A percentile compares a stretch with the other conserved stretches of the same genome.
Conservation (phyloP, 805 yeast genomes). For the Nakazawaea ambrosiae region DNA sequence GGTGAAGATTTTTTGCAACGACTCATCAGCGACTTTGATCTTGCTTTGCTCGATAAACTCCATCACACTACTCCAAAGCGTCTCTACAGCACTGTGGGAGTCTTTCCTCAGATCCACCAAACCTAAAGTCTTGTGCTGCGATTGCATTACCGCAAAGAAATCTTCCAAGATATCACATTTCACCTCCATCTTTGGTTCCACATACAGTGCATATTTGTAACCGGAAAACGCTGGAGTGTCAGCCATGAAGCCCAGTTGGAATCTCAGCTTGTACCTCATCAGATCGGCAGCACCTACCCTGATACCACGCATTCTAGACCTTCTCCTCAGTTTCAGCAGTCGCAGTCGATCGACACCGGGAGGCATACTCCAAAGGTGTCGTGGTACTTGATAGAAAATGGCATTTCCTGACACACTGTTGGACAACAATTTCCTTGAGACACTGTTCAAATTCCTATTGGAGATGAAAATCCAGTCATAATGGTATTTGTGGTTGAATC, state of each 20-base stretch:
- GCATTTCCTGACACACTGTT: constrained; percentile 65
- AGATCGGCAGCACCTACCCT: constrained; percentile 25
- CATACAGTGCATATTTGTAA: constrained; percentile 51
- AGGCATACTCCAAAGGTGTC: constrained; percentile 68
- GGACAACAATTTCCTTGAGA: constrained; percentile 52
- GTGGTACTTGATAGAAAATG: constrained; percentile 63
- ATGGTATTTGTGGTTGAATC: constrained; percentile 66
- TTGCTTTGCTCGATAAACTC: constrained; percentile 30
- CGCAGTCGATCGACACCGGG: constrained; percentile 55
- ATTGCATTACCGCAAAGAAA: constrained; percentile 36
- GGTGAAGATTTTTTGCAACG: constrained; percentile 33
- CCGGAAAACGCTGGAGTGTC: constrained; percentile 33
- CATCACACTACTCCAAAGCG: constrained; percentile 35
- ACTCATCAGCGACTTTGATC: background rate
- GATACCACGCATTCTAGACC: constrained; percentile 19
- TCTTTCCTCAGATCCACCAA: constrained; percentile 19
- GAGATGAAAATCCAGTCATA: constrained; percentile 92
- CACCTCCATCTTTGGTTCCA: constrained; percentile 48
- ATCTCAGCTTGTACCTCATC: constrained; percentile 41
- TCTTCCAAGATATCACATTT: constrained; percentile 50
- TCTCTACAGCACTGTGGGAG: background rate
- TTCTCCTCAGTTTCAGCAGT: constrained; percentile 33
- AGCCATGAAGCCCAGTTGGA: constrained; percentile 50
- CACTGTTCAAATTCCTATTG: constrained; percentile 63
- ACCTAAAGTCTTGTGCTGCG: constrained; percentile 37